Evolutionary conservation across 805 yeast genomes (phyloP), one percentile per base, ranked within the genome.

Genomic region (Yarrowia sp.): DNA sequence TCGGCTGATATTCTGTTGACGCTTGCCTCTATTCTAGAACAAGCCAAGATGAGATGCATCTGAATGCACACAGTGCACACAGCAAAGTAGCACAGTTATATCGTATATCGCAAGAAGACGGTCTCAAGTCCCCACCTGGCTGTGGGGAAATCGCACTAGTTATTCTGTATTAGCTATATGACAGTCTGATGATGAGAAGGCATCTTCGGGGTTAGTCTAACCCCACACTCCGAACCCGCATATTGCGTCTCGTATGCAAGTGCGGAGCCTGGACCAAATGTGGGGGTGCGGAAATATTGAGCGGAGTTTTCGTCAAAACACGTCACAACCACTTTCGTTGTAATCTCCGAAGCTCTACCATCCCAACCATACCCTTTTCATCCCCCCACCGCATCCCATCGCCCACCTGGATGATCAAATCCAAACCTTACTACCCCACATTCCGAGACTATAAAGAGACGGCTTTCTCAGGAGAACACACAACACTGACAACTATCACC

Each of bases 181-280:
- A 47, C 53, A 47, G 39, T 48, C 39, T 35, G 55, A 48, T 48
- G 55, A 47, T 47, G 53, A 47, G 39, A 48, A 47, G 18, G 55
- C 55, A 15, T 48, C 17, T 31, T 33, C 18, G 32, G 41, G 41
- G 17, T 18, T 13, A 35, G 55, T 41, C 53, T 31, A 48, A 48
- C 55, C 55, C 55, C 55, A 48, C 55, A 48, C 60, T 51, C 44
- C 6, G 9, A 4, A 15, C 44, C 44, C 60, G 22, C 35, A 9
- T 14, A n/a, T 17, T 38, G 60, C 60, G 39, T 36, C 15, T 14
- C 10, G 33, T 8, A 14, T 51, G 60, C 60, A 51, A 51, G 44
- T 9, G n/a, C 60, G 60, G 60, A 51, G 60, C 4, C 28, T 22
- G 28, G 28, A 5, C 28, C 28, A 5, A 22, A 5, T 22, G 28